Evolutionary conservation across 1,139 yeast species (phyloP).

Genomic region (Geotrichum cucujoidarum): DNA sequence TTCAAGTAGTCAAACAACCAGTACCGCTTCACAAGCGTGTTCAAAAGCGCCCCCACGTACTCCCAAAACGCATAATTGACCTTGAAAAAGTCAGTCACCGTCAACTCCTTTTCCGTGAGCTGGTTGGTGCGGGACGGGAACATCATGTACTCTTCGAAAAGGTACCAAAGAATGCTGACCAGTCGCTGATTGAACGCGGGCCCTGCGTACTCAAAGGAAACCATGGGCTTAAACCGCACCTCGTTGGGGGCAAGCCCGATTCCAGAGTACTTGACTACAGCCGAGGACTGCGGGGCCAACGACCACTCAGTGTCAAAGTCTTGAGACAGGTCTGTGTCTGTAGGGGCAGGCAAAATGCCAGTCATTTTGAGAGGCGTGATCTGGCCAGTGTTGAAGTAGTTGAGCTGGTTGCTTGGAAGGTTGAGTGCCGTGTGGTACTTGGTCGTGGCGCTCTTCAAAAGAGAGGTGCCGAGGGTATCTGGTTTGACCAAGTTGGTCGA

Average conservation of each 20-base stretch:
- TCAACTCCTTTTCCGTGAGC: background rate
- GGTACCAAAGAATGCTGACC: slow-evolving; percentile 17
- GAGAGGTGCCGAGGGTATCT: background rate
- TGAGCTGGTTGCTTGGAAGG: background rate
- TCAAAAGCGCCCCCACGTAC: slow-evolving; percentile 18
- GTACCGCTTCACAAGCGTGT: slow-evolving; percentile 15
- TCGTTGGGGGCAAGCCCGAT: slow-evolving; percentile 6
- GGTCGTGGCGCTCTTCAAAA: background rate
- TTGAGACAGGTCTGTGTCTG: too few species aligned
- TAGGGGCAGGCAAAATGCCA: background rate
- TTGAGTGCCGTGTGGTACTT: background rate
- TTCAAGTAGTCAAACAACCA: slow-evolving; percentile 19
- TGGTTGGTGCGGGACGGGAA: slow-evolving; percentile 8
- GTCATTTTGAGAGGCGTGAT: background rate
- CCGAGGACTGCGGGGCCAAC: background rate
- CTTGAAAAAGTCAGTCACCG: slow-evolving; percentile 10
- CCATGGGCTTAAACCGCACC: slow-evolving; percentile 13
- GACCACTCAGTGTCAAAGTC: too few species aligned
- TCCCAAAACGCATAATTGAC: slow-evolving; percentile 20
- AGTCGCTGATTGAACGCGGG: slow-evolving; percentile 13
- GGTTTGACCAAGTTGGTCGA: slow-evolving; percentile 2
- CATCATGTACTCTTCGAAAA: slow-evolving; percentile 18
- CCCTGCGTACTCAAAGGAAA: slow-evolving; percentile 12
- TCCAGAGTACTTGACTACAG: slow-evolving; percentile 1
- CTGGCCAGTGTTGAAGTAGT: background rate